Base-by-base conservation (phyloP, 192 early-diverging fungal species). In the Pilobolus umbonatus region DNA sequence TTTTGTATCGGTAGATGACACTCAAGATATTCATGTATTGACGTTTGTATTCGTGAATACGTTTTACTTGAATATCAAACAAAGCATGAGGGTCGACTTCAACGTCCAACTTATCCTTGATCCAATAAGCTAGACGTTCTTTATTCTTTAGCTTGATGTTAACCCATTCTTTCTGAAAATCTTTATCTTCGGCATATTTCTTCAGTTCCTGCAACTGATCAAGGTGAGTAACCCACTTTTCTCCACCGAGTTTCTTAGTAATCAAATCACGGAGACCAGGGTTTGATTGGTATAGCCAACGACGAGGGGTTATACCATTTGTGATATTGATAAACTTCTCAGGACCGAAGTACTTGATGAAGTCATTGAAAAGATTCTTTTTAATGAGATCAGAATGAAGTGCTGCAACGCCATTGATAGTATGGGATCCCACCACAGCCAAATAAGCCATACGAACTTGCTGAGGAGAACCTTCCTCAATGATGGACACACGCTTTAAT, bases 41-140 rank as follows among this genome's bases (percentile, higher is more conserved):
- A 56, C 96, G 89, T 79, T 98, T 98, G 77, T 98, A 98, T 80
- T 98, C 96, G 69, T 98, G 96, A 64, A 98, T 89, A 77, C 96
- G 90, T 80, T 96, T 98, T 71, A 93, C 93, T 75, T 94, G 95
- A 50, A 96, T 83, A 73, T 98, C 96, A 76, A 98, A 98, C 61
- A 98, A 75, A 2, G 95, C 90, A 56, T 95, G 79, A 28, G 94
- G 80, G 64, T 77, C 84, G 34, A 98, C 90, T 9, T 78, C 71
- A 51, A 96, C 78, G 32, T 75, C 80, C 28, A 80, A 84, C 6
- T 81, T 76, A 10, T 68, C 62, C 52, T 83, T 79, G 64, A 98
- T 95, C 66, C 92, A 84, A 30, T 91, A 83, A 26, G 96, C 89
- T 35, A 98, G 74, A 29, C 94, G 88, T 12, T 85, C 76, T 81